Evolutionary conservation across 2,329 filamentous ascomycete genomes (phyloP).

Genomic region (Phialophora macrospora): DNA sequence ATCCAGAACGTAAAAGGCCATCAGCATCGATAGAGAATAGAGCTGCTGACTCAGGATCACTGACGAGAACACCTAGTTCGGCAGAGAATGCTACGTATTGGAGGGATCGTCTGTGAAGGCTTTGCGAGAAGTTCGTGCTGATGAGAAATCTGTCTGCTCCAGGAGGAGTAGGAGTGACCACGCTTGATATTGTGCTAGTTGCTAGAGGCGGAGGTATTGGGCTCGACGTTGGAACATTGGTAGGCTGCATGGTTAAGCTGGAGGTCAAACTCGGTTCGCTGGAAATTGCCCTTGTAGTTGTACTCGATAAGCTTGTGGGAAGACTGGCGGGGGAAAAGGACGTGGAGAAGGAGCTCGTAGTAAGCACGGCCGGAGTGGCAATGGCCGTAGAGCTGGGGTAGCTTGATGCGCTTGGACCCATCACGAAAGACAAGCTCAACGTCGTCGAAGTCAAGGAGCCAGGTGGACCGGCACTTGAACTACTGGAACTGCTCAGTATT

Average conservation of each 20-base stretch:
- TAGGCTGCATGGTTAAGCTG: not conserved
- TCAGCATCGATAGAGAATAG: slow-evolving; percentile 26
- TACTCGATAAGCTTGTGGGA: not conserved
- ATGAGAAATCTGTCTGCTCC: slow-evolving; percentile 15
- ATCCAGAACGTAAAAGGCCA: slow-evolving; percentile 23
- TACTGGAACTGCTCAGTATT: not conserved
- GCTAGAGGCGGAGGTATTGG: not conserved
- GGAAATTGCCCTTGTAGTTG: not conserved
- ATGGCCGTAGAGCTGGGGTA: not conserved
- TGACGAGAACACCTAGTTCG: slow-evolving; percentile 21
- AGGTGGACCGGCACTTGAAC: not conserved
- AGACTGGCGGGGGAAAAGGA: not conserved
- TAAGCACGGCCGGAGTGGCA: not conserved
- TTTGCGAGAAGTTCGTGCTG: slow-evolving; percentile 16
- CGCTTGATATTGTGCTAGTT: slow-evolving; percentile 1
- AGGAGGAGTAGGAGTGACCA: not conserved
- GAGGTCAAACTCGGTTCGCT: not conserved
- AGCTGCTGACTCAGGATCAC: slow-evolving; percentile 22
- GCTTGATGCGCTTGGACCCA: not conserved
- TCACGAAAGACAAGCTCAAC: not conserved
- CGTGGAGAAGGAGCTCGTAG: not conserved
- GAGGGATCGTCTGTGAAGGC: slow-evolving; percentile 30
- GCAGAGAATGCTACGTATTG: slow-evolving; percentile 30
- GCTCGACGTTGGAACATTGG: not conserved
- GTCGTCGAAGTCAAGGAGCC: not conserved